These are phyloP conservation scores for Beverwykella pulmonaria DNA, from an alignment of 495 filamentous ascomycete species.

Conservation along the genomic window DNA sequence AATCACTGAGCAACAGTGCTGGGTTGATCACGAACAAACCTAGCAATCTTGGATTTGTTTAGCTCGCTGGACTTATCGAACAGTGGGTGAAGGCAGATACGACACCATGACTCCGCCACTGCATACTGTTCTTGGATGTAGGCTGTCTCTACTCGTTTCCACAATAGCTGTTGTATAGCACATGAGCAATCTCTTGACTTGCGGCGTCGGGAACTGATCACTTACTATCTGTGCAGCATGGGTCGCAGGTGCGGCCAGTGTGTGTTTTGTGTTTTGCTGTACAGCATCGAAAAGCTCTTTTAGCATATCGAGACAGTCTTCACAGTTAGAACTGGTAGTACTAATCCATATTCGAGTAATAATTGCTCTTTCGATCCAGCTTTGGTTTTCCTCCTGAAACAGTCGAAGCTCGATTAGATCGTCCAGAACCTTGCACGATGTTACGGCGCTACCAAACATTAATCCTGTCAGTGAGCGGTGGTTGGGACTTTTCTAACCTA, in stretches of 20 bases:
- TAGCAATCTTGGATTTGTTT: conserved; percentile 68
- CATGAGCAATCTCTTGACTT: neutral
- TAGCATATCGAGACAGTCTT: conserved; percentile 41
- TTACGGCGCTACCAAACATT: conserved; percentile 38
- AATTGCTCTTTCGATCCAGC: conserved; percentile 66
- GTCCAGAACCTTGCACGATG: conserved; percentile 60
- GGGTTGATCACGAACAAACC: conserved; percentile 50
- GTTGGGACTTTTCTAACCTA: conserved; percentile 36
- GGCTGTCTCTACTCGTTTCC: conserved; percentile 69
- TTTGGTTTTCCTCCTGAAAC: conserved; percentile 47
- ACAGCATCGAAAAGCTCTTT: conserved; percentile 49
- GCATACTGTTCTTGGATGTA: conserved; percentile 57
- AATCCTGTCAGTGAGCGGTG: conserved; percentile 32
- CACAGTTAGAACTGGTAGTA: conserved; percentile 43
- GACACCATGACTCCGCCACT: conserved; percentile 70
- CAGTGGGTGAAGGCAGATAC: conserved; percentile 63
- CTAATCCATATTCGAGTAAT: conserved; percentile 65
- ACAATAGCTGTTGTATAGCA: conserved; percentile 61
- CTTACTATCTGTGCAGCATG: conserved; percentile 64
- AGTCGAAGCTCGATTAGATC: conserved; percentile 59
- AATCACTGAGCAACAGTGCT: conserved; percentile 8
- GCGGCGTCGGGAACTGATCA: neutral
- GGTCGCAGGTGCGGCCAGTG: conserved; percentile 58
- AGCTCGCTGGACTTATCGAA: conserved; percentile 65
- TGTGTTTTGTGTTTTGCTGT: conserved; percentile 40